Percentiles rank a stretch among this genome's conserved stretches.
These are phyloP conservation scores for Cerioporus squamosus DNA, from an alignment of 1,284 basidiomycete genomes.

Conservation along the genomic window DNA sequence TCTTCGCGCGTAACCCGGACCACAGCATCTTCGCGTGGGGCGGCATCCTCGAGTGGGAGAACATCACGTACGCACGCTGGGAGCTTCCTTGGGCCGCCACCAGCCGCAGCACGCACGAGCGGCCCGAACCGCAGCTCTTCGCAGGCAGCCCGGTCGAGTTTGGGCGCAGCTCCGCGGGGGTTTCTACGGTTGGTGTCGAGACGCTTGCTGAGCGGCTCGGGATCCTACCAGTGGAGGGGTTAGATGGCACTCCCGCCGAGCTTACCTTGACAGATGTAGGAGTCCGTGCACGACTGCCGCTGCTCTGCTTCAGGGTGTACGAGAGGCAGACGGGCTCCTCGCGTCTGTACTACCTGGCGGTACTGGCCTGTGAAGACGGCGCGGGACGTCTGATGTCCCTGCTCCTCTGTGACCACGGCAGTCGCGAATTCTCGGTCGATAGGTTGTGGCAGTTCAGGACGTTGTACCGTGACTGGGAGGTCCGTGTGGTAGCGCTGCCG, in stretches of 20 bases:
- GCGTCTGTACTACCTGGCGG: neutral
- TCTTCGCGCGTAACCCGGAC: neutral
- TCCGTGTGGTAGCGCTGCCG: neutral
- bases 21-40: conserved; percentile 6
- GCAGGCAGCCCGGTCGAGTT: neutral
- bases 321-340: neutral
- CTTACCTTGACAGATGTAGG: neutral
- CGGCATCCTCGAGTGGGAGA: conserved; percentile 5
- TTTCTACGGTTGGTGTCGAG: neutral
- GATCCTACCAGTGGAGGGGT: neutral
- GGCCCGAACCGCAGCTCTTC: neutral
- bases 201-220: neutral
- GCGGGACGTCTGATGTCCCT: neutral
- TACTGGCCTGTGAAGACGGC: neutral
- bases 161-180: neutral
- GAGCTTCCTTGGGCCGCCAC: neutral
- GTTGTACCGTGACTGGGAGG: conserved; percentile 2
- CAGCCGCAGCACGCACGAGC: neutral
- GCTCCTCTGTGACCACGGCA: neutral
- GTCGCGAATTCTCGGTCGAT: neutral
- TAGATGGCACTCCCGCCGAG: neutral
- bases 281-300: neutral
- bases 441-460: neutral
- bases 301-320: conserved; percentile 1
- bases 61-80: neutral